phyloP scores from a whole-genome alignment of 2,329 filamentous ascomycete species.

The Verticillium longisporum region DNA sequence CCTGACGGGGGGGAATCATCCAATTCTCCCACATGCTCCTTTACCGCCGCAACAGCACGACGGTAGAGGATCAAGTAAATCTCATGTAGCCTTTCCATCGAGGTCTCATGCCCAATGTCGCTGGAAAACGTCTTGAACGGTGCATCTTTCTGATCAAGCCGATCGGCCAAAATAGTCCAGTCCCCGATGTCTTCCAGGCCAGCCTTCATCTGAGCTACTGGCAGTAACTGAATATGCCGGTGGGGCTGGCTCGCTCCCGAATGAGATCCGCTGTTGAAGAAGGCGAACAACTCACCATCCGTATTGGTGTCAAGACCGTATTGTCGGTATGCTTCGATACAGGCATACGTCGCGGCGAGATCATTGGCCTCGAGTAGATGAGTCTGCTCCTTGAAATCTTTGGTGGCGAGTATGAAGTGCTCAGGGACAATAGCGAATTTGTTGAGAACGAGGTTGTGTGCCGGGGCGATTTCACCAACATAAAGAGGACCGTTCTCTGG shows the following conservation, averaged over 20 bases:
- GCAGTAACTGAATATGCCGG: conserved; percentile 65
- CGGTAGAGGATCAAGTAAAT: conserved; percentile 43
- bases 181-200: conserved; percentile 28
- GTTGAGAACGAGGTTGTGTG: conserved; percentile 63
- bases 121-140: conserved; percentile 41
- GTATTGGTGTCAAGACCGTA: conserved; percentile 11
- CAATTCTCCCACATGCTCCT: conserved; percentile 5
- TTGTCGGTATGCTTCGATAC: conserved; percentile 48
- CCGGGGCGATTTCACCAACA: conserved; percentile 40
- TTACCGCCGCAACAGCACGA: conserved; percentile 32
- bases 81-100: conserved; percentile 26
- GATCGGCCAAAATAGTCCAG: conserved; percentile 47
- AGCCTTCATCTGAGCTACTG: conserved; percentile 54
- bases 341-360: conserved; percentile 53
- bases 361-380: conserved; percentile 55
- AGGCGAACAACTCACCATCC: conserved; percentile 46
- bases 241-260: conserved; percentile 69
- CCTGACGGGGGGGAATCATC: conserved; percentile 2
- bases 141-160: conserved; percentile 12
- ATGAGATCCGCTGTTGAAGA: conserved; percentile 63
- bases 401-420: conserved; percentile 67
- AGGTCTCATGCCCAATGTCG: conserved; percentile 24
- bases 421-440: conserved; percentile 66
- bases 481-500: conserved; percentile 48
- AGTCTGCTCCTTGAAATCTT: conserved; percentile 56